Conservation (phyloP, 1,284 basidiomycete species). For the Wallemia ichthyophaga region DNA sequence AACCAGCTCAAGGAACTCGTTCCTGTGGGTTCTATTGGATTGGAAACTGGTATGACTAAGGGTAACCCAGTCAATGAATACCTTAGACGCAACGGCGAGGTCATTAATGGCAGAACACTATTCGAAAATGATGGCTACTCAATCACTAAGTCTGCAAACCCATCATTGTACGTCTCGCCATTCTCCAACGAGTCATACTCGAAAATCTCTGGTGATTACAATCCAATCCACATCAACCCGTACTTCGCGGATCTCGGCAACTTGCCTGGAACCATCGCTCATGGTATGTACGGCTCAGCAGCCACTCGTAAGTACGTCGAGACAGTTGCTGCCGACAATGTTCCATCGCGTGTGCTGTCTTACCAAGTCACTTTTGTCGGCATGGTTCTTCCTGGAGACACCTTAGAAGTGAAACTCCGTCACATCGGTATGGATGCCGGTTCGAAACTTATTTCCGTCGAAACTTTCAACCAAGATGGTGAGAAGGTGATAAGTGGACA, state of each 20-base stretch:
- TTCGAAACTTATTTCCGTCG: constrained; percentile 69
- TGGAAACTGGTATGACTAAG: constrained; percentile 52
- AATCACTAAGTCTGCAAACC: constrained; percentile 28
- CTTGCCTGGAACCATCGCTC: constrained; percentile 85
- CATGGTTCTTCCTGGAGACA: constrained; percentile 85
- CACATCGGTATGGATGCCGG: constrained; percentile 75
- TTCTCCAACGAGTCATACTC: constrained; percentile 83
- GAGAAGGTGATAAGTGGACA: constrained; percentile 77
- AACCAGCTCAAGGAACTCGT: constrained; percentile 57
- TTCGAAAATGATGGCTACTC: constrained; percentile 64
- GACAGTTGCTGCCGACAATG: constrained; percentile 71
- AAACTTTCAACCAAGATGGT: constrained; percentile 53
- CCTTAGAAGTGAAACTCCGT: constrained; percentile 58
- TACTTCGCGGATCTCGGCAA: constrained; percentile 87
- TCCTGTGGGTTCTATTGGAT: constrained; percentile 64
- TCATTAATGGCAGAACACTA: constrained; percentile 42
- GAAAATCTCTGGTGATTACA: constrained; percentile 85
- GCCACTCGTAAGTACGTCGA: constrained; percentile 80
- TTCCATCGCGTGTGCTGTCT: constrained; percentile 58
- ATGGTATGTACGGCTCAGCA: constrained; percentile 88
- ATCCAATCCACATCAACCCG: constrained; percentile 89
- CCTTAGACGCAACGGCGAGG: constrained; percentile 58
- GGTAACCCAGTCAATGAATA: constrained; percentile 87
- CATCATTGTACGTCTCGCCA: constrained; percentile 39
- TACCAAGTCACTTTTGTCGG: constrained; percentile 82